Evolutionary conservation across 208 protist species (phyloP), one percentile per base, ranked within the genome.

Genomic region (Acanthamoeba triangularis): DNA sequence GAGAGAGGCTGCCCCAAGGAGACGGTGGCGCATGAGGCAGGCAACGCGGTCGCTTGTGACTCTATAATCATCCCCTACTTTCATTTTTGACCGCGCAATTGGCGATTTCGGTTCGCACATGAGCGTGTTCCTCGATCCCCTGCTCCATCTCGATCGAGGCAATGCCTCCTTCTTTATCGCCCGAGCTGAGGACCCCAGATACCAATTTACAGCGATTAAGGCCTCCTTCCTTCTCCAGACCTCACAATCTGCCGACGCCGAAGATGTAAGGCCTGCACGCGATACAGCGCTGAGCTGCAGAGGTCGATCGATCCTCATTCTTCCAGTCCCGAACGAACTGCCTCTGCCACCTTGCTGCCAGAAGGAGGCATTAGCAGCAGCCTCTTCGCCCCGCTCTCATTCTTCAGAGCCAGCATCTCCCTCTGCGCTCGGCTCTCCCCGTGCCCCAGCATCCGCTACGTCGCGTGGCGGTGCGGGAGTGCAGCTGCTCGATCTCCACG

Each of bases 191-290:
- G 74, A 84, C 74, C 20, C 74, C 11, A 23, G 74, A 54, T 84
- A 56, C 74, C 74, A 84, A 54, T 84, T 84, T 20, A 84, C 74
- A 8, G 74, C 74, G 41, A 44, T 84, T 1, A 84, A 84, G 74
- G 74, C 74, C 41, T 84, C 74, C 10, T 84, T 84, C 44, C 20
- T 54, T 54, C 37, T 84, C 0, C 74, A 44, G 41, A 54, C 30
- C 74, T 14, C 72, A 3, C 16, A 35, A 10, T 80, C 72, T 61
- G 54, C 54, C 54, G 54, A 61, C 23, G 20, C 63, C n/a, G 20
- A 25, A 33, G 20, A 63, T 63, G 25, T 6, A 7, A 30, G 28
- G 13, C 67, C 25, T 74, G 30, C 25, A 37, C 28, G 30, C 30
- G 11, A 54, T 52, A 37, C 16, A 56, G 8, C 69, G 20, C 18